Conservation (phyloP, 352 stramenopile species). For the Pythium rishiriense region DNA sequence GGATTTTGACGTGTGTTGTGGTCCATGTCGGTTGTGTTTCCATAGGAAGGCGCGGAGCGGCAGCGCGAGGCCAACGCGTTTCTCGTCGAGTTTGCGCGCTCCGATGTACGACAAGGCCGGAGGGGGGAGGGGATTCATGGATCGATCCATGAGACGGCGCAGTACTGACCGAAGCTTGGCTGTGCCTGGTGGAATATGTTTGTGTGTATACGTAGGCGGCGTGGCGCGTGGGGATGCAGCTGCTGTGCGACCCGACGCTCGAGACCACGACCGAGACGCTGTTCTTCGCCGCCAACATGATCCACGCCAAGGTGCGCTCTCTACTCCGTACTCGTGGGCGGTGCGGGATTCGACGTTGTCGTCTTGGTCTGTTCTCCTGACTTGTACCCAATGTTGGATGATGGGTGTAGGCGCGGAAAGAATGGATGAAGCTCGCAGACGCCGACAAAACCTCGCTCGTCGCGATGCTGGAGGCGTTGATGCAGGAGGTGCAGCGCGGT, state of each 20-base stretch:
- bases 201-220: slow-evolving; percentile 30
- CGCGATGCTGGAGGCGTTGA: slow-evolving; percentile 36
- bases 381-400: too few relatives aligned
- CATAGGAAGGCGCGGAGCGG: slow-evolving; percentile 53
- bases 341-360: too few relatives aligned
- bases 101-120: slow-evolving; percentile 30
- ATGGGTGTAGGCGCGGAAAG: slow-evolving; percentile 41
- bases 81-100: slow-evolving; percentile 52
- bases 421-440: slow-evolving; percentile 51
- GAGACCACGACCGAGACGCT: slow-evolving; percentile 43
- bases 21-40: too few relatives aligned
- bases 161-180: background rate
- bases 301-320: slow-evolving; percentile 61
- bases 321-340: too few relatives aligned
- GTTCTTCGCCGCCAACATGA: slow-evolving; percentile 80
- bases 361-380: too few relatives aligned
- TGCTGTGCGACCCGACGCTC: slow-evolving; percentile 54
- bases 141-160: too few relatives aligned
- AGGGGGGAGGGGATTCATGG: too few relatives aligned
- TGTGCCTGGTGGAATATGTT: background rate
- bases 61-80: slow-evolving; percentile 76
- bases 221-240: slow-evolving; percentile 49
- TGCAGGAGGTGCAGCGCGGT: slow-evolving; percentile 36
- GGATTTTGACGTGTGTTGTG: too few relatives aligned
- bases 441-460: slow-evolving; percentile 40